Evolutionary conservation across 345 rosid species (phyloP).

Genomic region (Raphanus sativus): DNA sequence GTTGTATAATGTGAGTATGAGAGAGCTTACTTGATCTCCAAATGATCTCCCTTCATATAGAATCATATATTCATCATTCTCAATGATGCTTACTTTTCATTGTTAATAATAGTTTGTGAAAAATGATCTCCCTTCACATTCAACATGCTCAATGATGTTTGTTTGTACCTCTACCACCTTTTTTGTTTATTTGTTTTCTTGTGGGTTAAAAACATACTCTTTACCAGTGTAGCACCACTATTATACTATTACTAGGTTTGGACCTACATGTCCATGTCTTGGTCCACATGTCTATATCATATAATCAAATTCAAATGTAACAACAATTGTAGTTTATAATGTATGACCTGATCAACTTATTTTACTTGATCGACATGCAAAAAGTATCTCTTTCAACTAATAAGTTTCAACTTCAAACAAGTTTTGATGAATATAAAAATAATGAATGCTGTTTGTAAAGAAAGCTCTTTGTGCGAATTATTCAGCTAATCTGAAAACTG

Average conservation of each 20-base stretch:
- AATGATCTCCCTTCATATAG: not conserved
- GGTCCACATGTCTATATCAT: not conserved
- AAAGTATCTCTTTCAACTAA: not conserved
- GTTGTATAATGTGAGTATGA: not conserved
- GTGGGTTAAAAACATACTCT: not conserved
- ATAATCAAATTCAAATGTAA: not conserved
- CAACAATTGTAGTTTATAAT: not conserved
- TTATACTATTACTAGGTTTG: not conserved
- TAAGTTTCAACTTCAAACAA: not conserved
- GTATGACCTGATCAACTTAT: not conserved
- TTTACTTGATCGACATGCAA: not conserved
- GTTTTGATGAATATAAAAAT: not conserved
- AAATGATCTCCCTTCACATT: not conserved
- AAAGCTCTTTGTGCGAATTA: not conserved
- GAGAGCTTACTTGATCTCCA: conserved; percentile 1
- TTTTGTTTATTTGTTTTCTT: not conserved
- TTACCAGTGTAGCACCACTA: not conserved
- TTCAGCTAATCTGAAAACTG: not conserved
- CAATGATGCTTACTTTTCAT: not conserved
- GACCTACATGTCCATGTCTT: not conserved
- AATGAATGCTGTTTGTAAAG: not conserved
- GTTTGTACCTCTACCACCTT: not conserved
- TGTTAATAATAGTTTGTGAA: not conserved
- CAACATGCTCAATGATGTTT: not conserved
- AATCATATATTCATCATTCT: not conserved